phyloP scores from a whole-genome alignment of 495 filamentous ascomycete species.

The Penicillium pulvis region DNA sequence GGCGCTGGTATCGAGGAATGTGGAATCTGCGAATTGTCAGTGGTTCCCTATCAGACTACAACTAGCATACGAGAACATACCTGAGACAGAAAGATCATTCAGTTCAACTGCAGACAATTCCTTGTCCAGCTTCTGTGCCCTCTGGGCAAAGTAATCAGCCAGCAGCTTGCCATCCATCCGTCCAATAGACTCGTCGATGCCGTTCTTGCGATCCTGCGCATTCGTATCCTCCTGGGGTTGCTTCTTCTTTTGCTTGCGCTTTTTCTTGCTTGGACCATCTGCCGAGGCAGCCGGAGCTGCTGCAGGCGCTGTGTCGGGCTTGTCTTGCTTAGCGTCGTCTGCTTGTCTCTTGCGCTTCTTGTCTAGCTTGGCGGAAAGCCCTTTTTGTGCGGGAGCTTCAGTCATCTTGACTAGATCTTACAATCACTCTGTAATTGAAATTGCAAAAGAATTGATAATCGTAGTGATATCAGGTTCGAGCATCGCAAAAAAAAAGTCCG shows the following conservation, averaged over 20 bases:
- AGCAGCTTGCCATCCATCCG: slow-evolving; percentile 78
- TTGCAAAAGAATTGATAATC: background rate
- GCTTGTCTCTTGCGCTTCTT: slow-evolving; percentile 56
- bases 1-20: slow-evolving; percentile 71
- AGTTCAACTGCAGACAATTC: slow-evolving; percentile 81
- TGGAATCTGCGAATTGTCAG: slow-evolving; percentile 44
- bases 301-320: slow-evolving; percentile 28
- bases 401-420: slow-evolving; percentile 18
- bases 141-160: slow-evolving; percentile 84
- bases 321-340: slow-evolving; percentile 43
- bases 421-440: background rate
- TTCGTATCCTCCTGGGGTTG: slow-evolving; percentile 56
- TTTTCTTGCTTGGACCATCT: slow-evolving; percentile 41
- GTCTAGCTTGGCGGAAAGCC: slow-evolving; percentile 42
- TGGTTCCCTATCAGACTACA: background rate
- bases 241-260: slow-evolving; percentile 53
- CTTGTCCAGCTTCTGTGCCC: slow-evolving; percentile 73
- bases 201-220: slow-evolving; percentile 57
- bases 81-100: slow-evolving; percentile 77
- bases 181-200: slow-evolving; percentile 79
- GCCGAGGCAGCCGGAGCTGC: slow-evolving; percentile 21
- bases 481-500: slow-evolving; percentile 24
- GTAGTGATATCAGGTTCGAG: background rate
- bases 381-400: slow-evolving; percentile 23
- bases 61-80: slow-evolving; percentile 45